Evolutionary conservation across 78 protist species (phyloP).

Genomic region (Diacronema lutheri): DNA sequence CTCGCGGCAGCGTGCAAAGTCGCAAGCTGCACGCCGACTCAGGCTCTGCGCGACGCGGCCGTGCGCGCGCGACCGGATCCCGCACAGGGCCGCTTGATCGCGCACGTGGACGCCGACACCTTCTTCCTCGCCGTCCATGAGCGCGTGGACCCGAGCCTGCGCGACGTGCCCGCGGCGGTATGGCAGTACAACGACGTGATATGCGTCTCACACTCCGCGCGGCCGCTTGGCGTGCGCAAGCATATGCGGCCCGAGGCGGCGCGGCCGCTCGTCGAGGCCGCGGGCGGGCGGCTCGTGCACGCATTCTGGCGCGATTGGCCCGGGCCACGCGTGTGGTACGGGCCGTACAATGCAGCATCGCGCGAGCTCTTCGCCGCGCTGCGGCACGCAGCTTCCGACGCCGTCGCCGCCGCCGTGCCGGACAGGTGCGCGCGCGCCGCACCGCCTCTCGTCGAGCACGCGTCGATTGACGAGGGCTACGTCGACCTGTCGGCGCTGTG

Average conservation of each 20-base stretch:
- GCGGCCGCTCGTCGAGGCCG: neutral
- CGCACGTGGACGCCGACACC: neutral
- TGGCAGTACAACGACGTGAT: slow-evolving; percentile 10
- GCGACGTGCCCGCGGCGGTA: neutral
- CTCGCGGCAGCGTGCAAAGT: too few relatives aligned
- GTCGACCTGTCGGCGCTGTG: neutral
- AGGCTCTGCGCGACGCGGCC: too few relatives aligned
- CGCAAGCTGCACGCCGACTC: too few relatives aligned
- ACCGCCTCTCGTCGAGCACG: neutral
- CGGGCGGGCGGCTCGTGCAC: slow-evolving; percentile 8
- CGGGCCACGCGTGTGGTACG: slow-evolving; percentile 6
- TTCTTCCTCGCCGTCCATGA: neutral
- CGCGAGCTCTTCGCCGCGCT: neutral
- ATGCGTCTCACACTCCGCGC: neutral
- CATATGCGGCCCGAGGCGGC: neutral
- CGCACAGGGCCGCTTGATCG: too few relatives aligned
- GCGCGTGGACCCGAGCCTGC: neutral
- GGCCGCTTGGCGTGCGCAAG: neutral
- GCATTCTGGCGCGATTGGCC: slow-evolving; percentile 16
- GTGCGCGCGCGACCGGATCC: too few relatives aligned
- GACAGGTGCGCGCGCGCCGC: neutral
- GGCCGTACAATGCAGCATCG: neutral
- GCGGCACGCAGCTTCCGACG: too few relatives aligned
- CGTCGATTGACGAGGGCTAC: slow-evolving; percentile 11
- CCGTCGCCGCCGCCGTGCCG: neutral